These are phyloP conservation scores for Papilionanthe hybrid DNA, from an alignment of 116 monocot genomes.

Conservation along the genomic window DNA sequence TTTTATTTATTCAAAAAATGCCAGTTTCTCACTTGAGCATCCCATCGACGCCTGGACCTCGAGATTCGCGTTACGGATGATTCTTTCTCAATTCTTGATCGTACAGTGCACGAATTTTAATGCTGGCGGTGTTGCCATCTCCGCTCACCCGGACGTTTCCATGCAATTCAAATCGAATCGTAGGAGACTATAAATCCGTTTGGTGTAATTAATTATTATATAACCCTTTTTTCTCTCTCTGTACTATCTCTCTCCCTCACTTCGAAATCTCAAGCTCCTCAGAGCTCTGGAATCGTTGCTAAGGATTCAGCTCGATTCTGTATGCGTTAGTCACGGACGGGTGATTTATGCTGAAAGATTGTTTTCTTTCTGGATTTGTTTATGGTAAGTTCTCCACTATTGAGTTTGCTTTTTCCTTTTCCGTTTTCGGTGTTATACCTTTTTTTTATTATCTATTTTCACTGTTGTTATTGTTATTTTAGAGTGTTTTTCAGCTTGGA, in stretches of 20 bases:
- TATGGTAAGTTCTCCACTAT: not conserved
- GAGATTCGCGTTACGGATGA: not conserved
- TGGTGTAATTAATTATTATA: not conserved
- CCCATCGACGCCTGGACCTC: not conserved
- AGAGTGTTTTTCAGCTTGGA: not conserved
- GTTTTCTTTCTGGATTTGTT: not conserved
- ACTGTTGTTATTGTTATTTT: not conserved
- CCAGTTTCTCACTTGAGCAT: too few relatives aligned
- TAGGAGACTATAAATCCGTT: not conserved
- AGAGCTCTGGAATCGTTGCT: not conserved
- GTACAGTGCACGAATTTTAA: not conserved
- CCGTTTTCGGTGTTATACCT: not conserved
- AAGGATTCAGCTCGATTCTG: not conserved
- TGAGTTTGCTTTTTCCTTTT: not conserved
- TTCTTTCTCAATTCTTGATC: not conserved
- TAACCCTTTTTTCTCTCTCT: not conserved
- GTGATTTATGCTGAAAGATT: not conserved
- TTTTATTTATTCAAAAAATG: too few relatives aligned
- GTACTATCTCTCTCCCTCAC: not conserved
- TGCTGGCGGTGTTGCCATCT: not conserved
- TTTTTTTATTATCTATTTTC: not conserved
- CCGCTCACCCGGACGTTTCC: not conserved
- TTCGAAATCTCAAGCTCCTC: not conserved
- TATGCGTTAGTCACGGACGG: too few relatives aligned
- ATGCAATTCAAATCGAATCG: not conserved